Base-by-base conservation (phyloP, 2,329 filamentous ascomycete species). In the Aspergillus hortae region DNA sequence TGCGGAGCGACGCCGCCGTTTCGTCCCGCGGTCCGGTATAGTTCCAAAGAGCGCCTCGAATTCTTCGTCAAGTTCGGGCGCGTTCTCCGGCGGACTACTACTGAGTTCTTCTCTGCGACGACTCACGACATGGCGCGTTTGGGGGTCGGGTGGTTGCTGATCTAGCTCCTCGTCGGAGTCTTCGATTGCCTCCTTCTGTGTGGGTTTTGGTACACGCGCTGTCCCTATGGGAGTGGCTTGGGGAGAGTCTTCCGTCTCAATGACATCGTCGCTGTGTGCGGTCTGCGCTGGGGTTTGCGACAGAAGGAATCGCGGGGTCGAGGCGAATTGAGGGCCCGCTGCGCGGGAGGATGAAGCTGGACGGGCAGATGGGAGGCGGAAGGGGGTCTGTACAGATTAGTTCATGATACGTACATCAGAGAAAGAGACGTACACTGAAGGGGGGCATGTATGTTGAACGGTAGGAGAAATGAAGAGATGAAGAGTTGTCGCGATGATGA, bases 261-360 rank as follows among this genome's bases (percentile, higher is more conserved):
- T 58, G 35, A 57, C 56, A 6, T 67, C 60, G 7, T 51, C 55
- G 27, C 54, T 42, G 5, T 47, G 52, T 1, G 44, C 17, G 15
- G 30, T 46, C 11, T 53, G 52, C 4, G 55, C 44, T 12, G 53
- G 54, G 5, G 49, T 56, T 23, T 67, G 65, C 1, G 67, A 69
- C 6, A 69, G 50, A 7, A 68, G 32, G 23, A 70, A 70, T 4
- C 67, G 66, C 25, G 65, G 67, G 1, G 67, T 67, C 4, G 63
- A 63, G 2, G 67, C 67, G 52, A 70, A 70, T 14, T 69, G 67
- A 12, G 66, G 57, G 15, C 64, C 60, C 35, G 60, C 56, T 40
- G 59, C 57, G 27, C 63, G 66, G 42, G 64, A 53, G 30, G 62
- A 56, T 30, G 55, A 50, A 17, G 30, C 19, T 12, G 46, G 46